phyloP scores from a whole-genome alignment of 176 grass and related monocot species.

The Musa beccarii region DNA sequence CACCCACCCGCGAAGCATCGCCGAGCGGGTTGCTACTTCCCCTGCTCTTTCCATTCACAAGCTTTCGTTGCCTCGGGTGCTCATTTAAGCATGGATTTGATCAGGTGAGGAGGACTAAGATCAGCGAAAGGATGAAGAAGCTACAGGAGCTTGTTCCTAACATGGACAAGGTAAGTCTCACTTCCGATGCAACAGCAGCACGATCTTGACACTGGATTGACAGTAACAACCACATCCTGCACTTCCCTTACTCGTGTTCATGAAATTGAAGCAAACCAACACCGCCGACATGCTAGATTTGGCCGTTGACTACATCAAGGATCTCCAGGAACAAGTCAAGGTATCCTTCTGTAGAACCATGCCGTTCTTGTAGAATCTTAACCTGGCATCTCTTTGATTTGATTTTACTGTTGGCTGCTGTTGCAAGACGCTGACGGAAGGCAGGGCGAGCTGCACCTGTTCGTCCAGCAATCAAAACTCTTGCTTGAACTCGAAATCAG shows the following conservation, averaged over 20 bases:
- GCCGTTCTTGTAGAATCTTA: neutral
- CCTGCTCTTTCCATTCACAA: neutral
- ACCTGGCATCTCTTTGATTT: neutral
- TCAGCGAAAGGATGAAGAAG: slow-evolving; percentile 17
- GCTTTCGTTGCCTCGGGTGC: neutral
- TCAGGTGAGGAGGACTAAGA: slow-evolving; percentile 15
- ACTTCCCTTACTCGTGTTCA: neutral
- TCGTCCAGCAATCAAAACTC: neutral
- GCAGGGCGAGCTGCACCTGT: slow-evolving; percentile 1
- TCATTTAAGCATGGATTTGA: neutral
- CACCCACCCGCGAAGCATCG: slow-evolving; percentile 88
- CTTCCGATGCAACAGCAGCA: neutral
- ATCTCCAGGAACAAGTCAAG: slow-evolving; percentile 17
- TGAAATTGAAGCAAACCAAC: slow-evolving; percentile 4
- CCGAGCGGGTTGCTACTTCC: slow-evolving; percentile 49
- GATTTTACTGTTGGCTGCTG: neutral
- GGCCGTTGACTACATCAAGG: slow-evolving; percentile 8
- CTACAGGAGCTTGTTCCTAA: slow-evolving; percentile 15
- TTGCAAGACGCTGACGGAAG: slow-evolving; percentile 1
- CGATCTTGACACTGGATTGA: neutral
- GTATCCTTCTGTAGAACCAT: neutral
- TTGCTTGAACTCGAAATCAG: neutral
- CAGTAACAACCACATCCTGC: neutral
- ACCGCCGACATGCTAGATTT: slow-evolving; percentile 12
- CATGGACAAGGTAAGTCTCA: slow-evolving; percentile 8